phyloP scores from a whole-genome alignment of 805 yeast genomes.

The Torulaspora microellipsoides region DNA sequence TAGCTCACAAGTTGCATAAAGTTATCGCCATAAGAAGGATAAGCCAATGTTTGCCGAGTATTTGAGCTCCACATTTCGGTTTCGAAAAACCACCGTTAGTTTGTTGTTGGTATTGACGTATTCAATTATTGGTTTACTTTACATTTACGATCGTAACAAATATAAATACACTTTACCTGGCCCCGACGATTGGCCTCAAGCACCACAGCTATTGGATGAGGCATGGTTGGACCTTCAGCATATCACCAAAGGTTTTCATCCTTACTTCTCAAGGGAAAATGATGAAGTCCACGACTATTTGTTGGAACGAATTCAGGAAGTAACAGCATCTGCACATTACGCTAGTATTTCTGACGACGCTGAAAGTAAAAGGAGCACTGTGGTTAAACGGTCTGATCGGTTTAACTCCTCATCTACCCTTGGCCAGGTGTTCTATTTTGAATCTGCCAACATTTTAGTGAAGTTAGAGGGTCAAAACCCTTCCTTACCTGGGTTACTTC shows the following conservation, averaged over 20 bases:
- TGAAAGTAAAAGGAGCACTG: constrained; percentile 37
- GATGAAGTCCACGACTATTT: constrained; percentile 72
- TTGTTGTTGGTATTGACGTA: constrained; percentile 49
- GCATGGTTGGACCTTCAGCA: constrained; percentile 72
- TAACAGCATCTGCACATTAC: constrained; percentile 29
- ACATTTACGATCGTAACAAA: constrained; percentile 24
- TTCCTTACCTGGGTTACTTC: constrained; percentile 57
- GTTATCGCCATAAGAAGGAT: too few species aligned
- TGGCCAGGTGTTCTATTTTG: constrained; percentile 63
- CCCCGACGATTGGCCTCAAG: constrained; percentile 38
- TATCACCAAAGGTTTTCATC: constrained; percentile 65
- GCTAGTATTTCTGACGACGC: constrained; percentile 38
- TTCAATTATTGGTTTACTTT: constrained; percentile 38
- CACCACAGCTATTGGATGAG: constrained; percentile 31
- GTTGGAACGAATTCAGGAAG: constrained; percentile 37
- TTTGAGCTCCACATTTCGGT: constrained; percentile 54
- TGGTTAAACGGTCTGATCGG: constrained; percentile 48
- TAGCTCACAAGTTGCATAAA: too few species aligned
- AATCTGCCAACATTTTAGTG: constrained; percentile 75
- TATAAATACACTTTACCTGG: constrained; percentile 20
- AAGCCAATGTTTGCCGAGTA: constrained; percentile 19
- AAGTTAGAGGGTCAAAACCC: constrained; percentile 62
- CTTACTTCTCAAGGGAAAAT: constrained; percentile 73
- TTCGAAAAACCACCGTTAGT: constrained; percentile 67
- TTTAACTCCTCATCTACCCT: constrained; percentile 40